phyloP scores from a whole-genome alignment of 1,139 yeast species.

The Suzukiozyma palmioleophila region DNA sequence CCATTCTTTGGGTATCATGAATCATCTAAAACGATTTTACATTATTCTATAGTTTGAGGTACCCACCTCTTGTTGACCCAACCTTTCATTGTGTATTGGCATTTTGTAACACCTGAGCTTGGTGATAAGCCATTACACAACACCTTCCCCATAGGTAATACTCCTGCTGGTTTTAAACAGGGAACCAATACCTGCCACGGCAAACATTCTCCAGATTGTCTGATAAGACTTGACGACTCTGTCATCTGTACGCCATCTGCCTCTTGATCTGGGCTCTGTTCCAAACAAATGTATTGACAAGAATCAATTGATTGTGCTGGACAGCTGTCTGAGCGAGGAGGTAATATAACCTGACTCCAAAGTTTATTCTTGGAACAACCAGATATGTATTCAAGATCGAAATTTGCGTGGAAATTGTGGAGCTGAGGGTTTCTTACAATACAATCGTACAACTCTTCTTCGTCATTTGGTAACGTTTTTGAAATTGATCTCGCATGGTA shows the following conservation, averaged over 20 bases:
- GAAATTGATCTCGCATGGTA: slow-evolving; percentile 26
- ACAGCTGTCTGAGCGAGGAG: slow-evolving; percentile 39
- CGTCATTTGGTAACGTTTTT: slow-evolving; percentile 9
- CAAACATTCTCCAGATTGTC: slow-evolving; percentile 24
- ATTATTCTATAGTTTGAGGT: background rate
- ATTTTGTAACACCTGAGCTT: slow-evolving; percentile 32
- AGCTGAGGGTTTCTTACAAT: slow-evolving; percentile 15
- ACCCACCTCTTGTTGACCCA: slow-evolving; percentile 52
- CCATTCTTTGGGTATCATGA: slow-evolving; percentile 2
- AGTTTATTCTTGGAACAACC: slow-evolving; percentile 39
- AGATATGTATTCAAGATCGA: slow-evolving; percentile 31
- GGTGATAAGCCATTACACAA: slow-evolving; percentile 34
- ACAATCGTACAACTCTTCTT: background rate
- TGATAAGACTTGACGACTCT: slow-evolving; percentile 11
- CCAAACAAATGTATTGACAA: slow-evolving; percentile 18
- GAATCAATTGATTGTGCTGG: slow-evolving; percentile 24
- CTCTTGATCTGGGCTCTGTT: slow-evolving; percentile 9
- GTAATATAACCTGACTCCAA: slow-evolving; percentile 46
- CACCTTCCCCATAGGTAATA: slow-evolving; percentile 18
- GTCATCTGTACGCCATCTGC: slow-evolving; percentile 2
- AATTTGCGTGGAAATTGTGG: slow-evolving; percentile 21
- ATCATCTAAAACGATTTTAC: no score
- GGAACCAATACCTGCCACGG: slow-evolving; percentile 35
- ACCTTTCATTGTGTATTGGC: slow-evolving; percentile 51
- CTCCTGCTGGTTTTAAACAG: slow-evolving; percentile 35